phyloP scores from a whole-genome alignment of 139 green algal species.

The Chlamydomonas sphaeroides region DNA sequence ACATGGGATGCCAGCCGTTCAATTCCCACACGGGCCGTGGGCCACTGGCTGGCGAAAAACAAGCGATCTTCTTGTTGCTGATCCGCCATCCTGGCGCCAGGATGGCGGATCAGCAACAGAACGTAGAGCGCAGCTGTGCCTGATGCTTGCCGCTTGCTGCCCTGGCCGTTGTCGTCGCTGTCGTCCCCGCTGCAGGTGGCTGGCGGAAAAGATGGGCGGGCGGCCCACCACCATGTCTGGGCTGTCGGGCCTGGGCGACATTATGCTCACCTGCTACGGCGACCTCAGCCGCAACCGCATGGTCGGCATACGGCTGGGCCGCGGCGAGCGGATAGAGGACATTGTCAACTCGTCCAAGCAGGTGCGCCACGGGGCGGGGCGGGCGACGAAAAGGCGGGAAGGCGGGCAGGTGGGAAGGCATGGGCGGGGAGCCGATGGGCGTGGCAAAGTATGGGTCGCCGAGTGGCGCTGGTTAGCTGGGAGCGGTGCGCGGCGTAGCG shows the following conservation, averaged over 20 bases:
- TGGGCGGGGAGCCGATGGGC: background rate
- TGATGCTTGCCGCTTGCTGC: too few relatives aligned
- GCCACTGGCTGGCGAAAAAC: too few relatives aligned
- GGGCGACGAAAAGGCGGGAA: background rate
- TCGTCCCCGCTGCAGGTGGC: conserved; percentile 91
- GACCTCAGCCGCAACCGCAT: conserved; percentile 91
- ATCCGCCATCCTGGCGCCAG: too few relatives aligned
- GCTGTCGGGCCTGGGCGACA: conserved; percentile 95
- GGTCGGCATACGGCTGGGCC: conserved; percentile 89
- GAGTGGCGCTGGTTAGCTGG: too few relatives aligned
- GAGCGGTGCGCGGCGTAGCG: too few relatives aligned
- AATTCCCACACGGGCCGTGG: too few relatives aligned
- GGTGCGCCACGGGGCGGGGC: conserved; percentile 17
- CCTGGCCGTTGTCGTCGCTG: too few relatives aligned
- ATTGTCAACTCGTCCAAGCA: conserved; percentile 84
- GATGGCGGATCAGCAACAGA: too few relatives aligned
- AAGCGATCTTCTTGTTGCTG: too few relatives aligned
- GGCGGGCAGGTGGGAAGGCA: background rate
- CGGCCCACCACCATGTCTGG: conserved; percentile 91
- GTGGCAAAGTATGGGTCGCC: too few relatives aligned
- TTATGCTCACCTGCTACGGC: conserved; percentile 99
- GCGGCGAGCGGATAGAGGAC: conserved; percentile 89
- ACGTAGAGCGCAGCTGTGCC: too few relatives aligned
- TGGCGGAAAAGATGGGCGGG: conserved; percentile 93
- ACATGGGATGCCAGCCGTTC: too few relatives aligned